Base-by-base conservation (phyloP, 148 eudicot species). In the Vaccinium darrowii region DNA sequence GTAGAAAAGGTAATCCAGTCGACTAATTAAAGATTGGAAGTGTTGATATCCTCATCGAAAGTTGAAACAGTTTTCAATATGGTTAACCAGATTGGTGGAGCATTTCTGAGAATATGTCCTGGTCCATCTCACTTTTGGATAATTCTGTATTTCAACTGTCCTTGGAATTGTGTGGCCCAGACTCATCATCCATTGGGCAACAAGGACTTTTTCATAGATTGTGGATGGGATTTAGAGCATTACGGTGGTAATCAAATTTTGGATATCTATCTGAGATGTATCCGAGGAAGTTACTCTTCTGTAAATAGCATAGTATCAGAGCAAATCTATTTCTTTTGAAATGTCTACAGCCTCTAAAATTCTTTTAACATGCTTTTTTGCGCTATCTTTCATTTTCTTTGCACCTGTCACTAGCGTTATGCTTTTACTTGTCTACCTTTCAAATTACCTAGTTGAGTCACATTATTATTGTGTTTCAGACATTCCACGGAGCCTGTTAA, bases 381-480 rank as follows among this genome's bases (percentile, higher is more conserved):
- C 43, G 18, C 18, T n/a, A 14, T n/a, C 25, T n/a, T 13, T 25
- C 7, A 12, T 8, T 39, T 47, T 27, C 21, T 77, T 23, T 56
- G 47, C 39, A 5, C 23, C 74, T 27, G 4, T 30, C 43, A 13
- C 74, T 69, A 69, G 39, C 19, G 7, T 76, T 10, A 49, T 82
- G 39, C 76, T 73, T 81, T 52, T 73, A 0, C 14, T 25, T 76
- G 77, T 63, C 36, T 36, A 60, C 30, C 4, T 79, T 16, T 9
- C 60, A 79, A 25, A 8, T 58, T 10, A 36, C 13, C 5, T 76
- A 52, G 23, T 77, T 50, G 75, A 21, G 81, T 21, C 57, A 47
- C 23, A 3, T 33, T 50, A 51, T 52, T 27, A 58, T 84, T 36
- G 36, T 81, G 23, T 84, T 90, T 84, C 89, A 90, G 94, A 92